A percentile compares a stretch with the other conserved stretches of the same genome.
Conservation (phyloP, 495 filamentous ascomycete genomes). For the Entonaema liquescens region DNA sequence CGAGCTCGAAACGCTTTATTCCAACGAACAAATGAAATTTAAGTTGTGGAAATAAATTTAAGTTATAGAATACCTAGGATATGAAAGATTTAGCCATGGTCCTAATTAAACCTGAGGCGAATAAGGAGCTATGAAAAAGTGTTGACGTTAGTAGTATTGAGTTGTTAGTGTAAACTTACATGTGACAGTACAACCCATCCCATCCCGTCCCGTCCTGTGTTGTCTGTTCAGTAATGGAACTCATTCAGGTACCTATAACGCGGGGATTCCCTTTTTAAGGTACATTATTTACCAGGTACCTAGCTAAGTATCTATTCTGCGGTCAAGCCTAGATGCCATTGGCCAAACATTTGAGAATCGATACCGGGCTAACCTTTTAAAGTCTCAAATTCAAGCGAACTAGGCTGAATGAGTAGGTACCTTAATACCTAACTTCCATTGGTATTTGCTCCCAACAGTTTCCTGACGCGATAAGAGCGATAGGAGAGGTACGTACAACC, state of each 20-base stretch:
- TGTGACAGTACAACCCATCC: slow-evolving; percentile 21
- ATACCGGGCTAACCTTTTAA: slow-evolving; percentile 6
- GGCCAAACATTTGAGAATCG: slow-evolving; percentile 12
- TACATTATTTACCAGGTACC: neutral
- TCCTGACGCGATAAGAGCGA: neutral
- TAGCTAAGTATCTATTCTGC: neutral
- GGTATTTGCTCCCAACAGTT: slow-evolving; percentile 24
- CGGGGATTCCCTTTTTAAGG: slow-evolving; percentile 15
- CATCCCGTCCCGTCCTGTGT: no score
- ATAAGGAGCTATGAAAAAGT: slow-evolving; percentile 8
- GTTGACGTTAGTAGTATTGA: slow-evolving; percentile 26
- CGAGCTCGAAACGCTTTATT: neutral
- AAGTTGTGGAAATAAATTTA: neutral
- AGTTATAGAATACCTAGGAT: neutral
- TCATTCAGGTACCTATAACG: neutral
- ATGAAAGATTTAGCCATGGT: neutral
- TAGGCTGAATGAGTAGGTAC: no score
- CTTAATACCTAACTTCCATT: no score
- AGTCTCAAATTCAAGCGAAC: neutral
- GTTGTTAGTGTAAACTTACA: slow-evolving; percentile 32
- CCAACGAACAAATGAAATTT: neutral
- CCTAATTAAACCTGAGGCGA: neutral
- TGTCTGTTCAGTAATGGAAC: neutral
- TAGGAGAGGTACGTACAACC: no score
- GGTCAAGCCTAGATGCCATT: slow-evolving; percentile 13